Base-by-base conservation (phyloP, 148 eudicot genomes). In the Vaccinium myrtillus region DNA sequence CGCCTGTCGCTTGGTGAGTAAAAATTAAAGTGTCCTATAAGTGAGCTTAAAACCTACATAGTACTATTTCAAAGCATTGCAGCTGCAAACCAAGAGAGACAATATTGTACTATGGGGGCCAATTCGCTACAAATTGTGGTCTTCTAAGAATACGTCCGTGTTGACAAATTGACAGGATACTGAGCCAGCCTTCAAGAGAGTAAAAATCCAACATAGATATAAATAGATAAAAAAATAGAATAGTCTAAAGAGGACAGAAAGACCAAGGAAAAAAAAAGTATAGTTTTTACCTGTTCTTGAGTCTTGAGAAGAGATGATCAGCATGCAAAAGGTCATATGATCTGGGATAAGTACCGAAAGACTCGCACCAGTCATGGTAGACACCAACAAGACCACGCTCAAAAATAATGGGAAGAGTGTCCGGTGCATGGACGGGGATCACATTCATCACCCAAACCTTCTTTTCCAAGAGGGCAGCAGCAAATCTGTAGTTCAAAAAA, bases 361-460 rank as follows among this genome's bases (percentile, higher is more conserved):
- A 91, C 86, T 97, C 98, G 43, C 99, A 97, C 99, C 99, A 97
- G 82, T 97, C 98, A 86, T 97, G 99, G 88, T 97, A 97, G 54
- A 92, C 75, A 5, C 99, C 99, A 67, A 94, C 78, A 59, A 95
- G 94, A 80, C 99, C 99, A 56, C 99, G 96, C 81, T 97, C 99
- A 84, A 88, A 97, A 67, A 97, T 92, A 80, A 90, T 85, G 69
- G 99, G 95, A 86, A 97, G 98, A n/a, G 99, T 94, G 84, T 97
- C 91, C 30, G 98, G 97, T 82, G 98, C 94, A 90, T 97, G 92
- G 83, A 94, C 92, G 59, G 97, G 99, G 61, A 94, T 90, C 58
- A 97, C 99, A 88, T 94, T 97, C 99, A 97, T 93, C 65, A 97
- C 98, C 99, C 99, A 97, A 36, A 95, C 93, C 49, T 91, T 86